A percentile compares a stretch with the other conserved stretches of the same genome.
Conservation (phyloP, 2,329 filamentous ascomycete species). For the Fusarium tricinctum region DNA sequence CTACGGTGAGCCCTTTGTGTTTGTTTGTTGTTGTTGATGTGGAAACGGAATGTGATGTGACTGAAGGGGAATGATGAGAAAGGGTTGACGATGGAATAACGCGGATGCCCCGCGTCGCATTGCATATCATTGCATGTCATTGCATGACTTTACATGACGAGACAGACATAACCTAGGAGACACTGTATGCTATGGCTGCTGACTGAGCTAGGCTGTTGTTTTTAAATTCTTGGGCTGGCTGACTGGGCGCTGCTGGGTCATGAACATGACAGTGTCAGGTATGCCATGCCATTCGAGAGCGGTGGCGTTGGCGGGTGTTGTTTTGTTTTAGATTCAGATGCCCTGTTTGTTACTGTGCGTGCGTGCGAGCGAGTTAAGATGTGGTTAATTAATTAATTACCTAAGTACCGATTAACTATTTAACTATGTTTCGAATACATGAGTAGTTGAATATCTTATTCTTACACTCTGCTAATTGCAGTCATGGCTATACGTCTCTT, state of each 20-base stretch:
- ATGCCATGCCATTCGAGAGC: slow-evolving; percentile 14
- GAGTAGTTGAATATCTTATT: no score
- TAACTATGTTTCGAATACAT: neutral
- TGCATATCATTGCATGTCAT: slow-evolving; percentile 10
- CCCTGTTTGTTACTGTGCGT: slow-evolving; percentile 9
- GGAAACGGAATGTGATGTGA: slow-evolving; percentile 39
- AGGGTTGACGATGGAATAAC: slow-evolving; percentile 20
- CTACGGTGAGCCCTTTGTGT: neutral
- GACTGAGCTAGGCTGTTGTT: slow-evolving; percentile 13
- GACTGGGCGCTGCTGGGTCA: slow-evolving; percentile 6
- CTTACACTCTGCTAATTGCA: no score
- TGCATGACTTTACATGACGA: slow-evolving; percentile 9
- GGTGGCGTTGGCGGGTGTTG: slow-evolving; percentile 35
- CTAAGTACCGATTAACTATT: neutral
- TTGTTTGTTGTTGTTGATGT: slow-evolving; percentile 30
- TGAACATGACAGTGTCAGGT: slow-evolving; percentile 29
- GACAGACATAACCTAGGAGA: neutral
- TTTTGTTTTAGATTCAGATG: slow-evolving; percentile 40
- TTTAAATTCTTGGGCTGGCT: slow-evolving; percentile 2
- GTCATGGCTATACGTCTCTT: no score
- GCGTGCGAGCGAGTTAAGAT: neutral
- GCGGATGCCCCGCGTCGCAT: slow-evolving; percentile 14
- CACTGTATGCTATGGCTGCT: neutral
- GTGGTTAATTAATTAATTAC: neutral
- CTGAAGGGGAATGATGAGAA: slow-evolving; percentile 24